These are phyloP conservation scores for Penicillium sclerotigenum DNA, from an alignment of 2,329 filamentous ascomycete species.

Conservation along the genomic window DNA sequence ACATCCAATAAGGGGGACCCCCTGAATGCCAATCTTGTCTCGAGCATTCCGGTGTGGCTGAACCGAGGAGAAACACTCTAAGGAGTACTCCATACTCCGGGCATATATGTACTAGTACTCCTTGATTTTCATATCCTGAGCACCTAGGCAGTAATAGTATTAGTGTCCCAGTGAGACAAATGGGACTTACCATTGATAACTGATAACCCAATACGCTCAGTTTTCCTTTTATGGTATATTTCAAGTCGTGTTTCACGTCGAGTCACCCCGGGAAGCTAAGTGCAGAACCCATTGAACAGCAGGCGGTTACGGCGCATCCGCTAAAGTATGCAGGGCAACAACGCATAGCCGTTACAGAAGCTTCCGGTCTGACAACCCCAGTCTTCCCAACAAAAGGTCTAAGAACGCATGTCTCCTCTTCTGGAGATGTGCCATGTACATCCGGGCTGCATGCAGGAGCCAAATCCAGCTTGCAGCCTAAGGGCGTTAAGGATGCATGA, in stretches of 20 bases:
- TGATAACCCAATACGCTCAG: background rate
- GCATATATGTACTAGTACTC: background rate
- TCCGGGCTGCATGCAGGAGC: slow-evolving; percentile 6
- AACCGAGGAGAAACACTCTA: background rate
- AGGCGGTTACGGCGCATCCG: slow-evolving; percentile 27
- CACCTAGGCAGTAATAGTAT: background rate
- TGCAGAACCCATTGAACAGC: slow-evolving; percentile 2
- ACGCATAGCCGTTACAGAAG: slow-evolving; percentile 20
- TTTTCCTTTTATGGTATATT: background rate
- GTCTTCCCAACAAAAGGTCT: background rate
- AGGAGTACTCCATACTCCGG: background rate
- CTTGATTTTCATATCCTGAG: background rate
- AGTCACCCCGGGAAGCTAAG: background rate
- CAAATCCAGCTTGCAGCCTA: background rate
- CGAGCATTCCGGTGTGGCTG: slow-evolving; percentile 7
- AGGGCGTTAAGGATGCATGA: slow-evolving; percentile 8
- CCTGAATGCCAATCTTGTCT: slow-evolving; percentile 9
- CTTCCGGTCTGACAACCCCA: background rate
- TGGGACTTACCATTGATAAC: background rate
- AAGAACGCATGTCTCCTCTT: background rate
- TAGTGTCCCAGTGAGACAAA: background rate
- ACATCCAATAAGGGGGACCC: slow-evolving; percentile 13
- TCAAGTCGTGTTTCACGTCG: background rate
- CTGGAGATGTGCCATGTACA: background rate
- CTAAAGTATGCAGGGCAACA: slow-evolving; percentile 22